Percentiles rank a stretch among this genome's conserved stretches.
These are phyloP conservation scores for Phytophthora sansomeana DNA, from an alignment of 352 stramenopile species.

Conservation along the genomic window DNA sequence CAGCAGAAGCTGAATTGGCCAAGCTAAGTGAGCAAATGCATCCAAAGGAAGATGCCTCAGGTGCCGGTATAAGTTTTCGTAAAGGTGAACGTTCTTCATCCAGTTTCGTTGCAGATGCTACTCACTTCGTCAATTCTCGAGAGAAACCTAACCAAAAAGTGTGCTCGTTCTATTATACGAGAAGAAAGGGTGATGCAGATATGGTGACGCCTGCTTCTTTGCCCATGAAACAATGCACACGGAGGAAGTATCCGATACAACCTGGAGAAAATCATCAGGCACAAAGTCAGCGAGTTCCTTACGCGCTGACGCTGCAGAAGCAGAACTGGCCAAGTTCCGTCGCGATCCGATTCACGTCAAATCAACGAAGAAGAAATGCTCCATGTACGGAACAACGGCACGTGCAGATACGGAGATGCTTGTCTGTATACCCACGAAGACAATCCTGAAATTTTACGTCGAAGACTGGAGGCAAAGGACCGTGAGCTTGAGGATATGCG, in stretches of 20 bases:
- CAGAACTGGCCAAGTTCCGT: neutral
- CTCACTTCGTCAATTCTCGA: no score
- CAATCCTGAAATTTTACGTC: neutral
- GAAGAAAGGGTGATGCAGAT: neutral
- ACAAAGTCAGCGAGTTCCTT: neutral
- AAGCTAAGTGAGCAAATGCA: slow-evolving; percentile 1
- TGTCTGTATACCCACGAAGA: neutral
- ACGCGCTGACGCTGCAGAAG: neutral
- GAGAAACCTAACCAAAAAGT: neutral
- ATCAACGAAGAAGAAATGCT: neutral
- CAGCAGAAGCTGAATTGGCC: neutral
- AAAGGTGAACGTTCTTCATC: neutral
- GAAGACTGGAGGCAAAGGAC: slow-evolving; percentile 13
- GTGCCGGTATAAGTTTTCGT: neutral
- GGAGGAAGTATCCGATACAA: neutral
- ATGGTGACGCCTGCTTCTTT: neutral
- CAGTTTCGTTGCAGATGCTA: neutral
- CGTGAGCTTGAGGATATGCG: slow-evolving; percentile 18
- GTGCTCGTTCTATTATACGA: neutral
- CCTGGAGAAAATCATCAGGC: neutral
- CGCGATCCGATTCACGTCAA: no score
- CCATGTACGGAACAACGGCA: neutral
- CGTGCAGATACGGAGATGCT: neutral
- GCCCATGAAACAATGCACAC: neutral
- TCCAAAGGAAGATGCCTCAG: neutral